phyloP scores from a whole-genome alignment of 208 protist genomes.

The Paratrypanosoma confusum region DNA sequence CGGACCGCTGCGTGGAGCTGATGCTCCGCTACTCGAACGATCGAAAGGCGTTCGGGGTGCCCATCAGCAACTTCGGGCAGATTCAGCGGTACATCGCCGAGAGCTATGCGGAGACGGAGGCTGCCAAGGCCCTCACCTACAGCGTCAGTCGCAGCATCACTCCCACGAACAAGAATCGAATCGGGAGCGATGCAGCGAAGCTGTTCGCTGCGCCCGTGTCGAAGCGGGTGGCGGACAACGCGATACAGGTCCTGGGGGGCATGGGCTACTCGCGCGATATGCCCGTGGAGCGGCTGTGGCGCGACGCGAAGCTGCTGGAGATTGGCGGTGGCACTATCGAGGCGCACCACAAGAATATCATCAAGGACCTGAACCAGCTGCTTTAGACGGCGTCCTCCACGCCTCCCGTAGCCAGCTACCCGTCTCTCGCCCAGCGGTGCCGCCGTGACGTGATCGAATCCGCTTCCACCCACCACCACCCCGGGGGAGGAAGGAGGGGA shows the following conservation, averaged over 20 bases:
- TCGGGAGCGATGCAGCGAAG: conserved; percentile 90
- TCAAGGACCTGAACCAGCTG: conserved; percentile 42
- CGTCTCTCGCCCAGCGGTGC: too few species aligned
- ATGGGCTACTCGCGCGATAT: conserved; percentile 95
- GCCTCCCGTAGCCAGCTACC: background rate
- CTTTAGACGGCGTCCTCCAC: conserved; percentile 1
- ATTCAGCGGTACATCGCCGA: conserved; percentile 94
- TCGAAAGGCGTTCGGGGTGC: conserved; percentile 86
- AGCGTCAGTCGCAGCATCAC: conserved; percentile 60
- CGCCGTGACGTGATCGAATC: too few species aligned
- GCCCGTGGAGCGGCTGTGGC: conserved; percentile 90
- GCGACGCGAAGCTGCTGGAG: conserved; percentile 96
- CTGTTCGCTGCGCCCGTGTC: conserved; percentile 89
- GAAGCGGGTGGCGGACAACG: conserved; percentile 88
- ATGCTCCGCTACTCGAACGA: conserved; percentile 82
- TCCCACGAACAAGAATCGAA: conserved; percentile 38
- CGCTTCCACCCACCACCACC: too few species aligned
- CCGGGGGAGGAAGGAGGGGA: too few species aligned
- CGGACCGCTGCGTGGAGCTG: conserved; percentile 56
- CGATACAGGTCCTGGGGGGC: conserved; percentile 92
- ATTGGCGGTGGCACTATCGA: conserved; percentile 76
- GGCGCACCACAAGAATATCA: conserved; percentile 78
- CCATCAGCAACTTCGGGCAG: conserved; percentile 87
- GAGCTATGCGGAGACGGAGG: conserved; percentile 84
- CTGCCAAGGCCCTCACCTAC: conserved; percentile 87